phyloP scores from a whole-genome alignment of 148 eudicot genomes.

The Euryodendron excelsum region DNA sequence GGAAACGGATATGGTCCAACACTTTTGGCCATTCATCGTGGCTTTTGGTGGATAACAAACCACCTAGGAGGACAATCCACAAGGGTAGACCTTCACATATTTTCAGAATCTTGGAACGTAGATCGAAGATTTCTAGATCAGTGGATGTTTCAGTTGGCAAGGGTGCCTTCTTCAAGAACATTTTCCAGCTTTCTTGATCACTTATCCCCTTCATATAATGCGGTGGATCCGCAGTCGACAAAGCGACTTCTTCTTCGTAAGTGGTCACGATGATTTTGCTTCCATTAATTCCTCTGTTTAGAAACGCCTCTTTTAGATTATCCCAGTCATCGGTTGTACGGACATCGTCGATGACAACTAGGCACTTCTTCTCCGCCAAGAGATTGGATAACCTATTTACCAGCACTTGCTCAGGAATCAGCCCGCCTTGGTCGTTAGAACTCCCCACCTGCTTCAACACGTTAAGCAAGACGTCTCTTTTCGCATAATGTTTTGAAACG shows the following conservation, averaged over 20 bases:
- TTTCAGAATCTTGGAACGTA: neutral
- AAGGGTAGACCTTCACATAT: conserved; percentile 23
- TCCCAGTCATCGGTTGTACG: neutral
- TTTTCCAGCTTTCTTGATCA: neutral
- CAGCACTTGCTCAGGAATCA: neutral
- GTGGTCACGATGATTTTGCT: conserved; percentile 21
- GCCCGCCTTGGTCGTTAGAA: conserved; percentile 5
- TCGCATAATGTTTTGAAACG: neutral
- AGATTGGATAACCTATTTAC: too few species aligned
- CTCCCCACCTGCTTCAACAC: conserved; percentile 12
- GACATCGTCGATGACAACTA: conserved; percentile 19
- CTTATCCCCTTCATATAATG: too few species aligned
- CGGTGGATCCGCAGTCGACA: too few species aligned
- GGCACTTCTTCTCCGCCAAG: conserved; percentile 2
- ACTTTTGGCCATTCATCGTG: conserved; percentile 13
- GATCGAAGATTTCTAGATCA: too few species aligned
- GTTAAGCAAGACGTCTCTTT: neutral
- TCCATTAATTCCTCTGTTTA: conserved; percentile 8
- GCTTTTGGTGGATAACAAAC: conserved; percentile 27
- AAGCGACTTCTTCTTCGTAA: neutral
- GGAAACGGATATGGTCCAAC: neutral
- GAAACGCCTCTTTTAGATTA: conserved; percentile 7
- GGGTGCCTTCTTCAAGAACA: conserved; percentile 5
- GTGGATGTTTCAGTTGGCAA: neutral
- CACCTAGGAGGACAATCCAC: conserved; percentile 26